Conservation (phyloP, 2,329 filamentous ascomycete genomes). For the Neopestalotiopsis sp. region DNA sequence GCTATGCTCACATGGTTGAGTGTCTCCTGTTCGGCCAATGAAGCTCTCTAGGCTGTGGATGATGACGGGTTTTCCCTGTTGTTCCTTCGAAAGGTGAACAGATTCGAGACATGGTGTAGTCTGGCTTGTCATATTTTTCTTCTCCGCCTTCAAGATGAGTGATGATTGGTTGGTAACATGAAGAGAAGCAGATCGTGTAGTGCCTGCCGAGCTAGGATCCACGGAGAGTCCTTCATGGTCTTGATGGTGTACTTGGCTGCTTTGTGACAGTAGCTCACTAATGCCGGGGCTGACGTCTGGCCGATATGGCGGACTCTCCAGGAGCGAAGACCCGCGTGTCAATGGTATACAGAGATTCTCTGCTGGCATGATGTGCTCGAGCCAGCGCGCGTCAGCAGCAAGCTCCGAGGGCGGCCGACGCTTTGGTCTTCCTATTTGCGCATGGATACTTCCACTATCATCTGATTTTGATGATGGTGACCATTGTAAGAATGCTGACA, state of each 20-base stretch:
- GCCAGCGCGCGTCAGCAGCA: constrained; percentile 19
- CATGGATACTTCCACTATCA: constrained; percentile 15
- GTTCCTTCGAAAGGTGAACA: not conserved
- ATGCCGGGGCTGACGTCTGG: constrained; percentile 13
- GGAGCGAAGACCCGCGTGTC: constrained; percentile 21
- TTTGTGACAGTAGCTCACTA: constrained; percentile 2
- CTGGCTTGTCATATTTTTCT: not conserved
- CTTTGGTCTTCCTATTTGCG: constrained; percentile 23
- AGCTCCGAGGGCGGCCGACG: constrained; percentile 22
- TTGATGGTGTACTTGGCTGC: not conserved
- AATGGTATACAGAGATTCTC: constrained; percentile 17
- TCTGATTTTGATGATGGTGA: constrained; percentile 34
- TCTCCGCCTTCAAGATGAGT: not conserved
- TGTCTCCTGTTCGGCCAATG: not conserved
- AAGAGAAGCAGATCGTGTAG: not conserved
- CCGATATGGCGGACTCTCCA: constrained; percentile 7
- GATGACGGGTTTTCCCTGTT: not conserved
- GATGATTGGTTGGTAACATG: not conserved
- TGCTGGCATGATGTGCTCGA: not conserved
- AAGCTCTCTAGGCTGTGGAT: not conserved
- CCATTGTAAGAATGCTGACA: constrained; percentile 31
- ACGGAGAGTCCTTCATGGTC: not conserved
- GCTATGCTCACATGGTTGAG: not conserved
- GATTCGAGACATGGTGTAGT: not conserved
- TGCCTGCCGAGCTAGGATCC: not conserved